Evolutionary conservation across 208 protist genomes (phyloP).

Genomic region (Leishmania amazonensis): DNA sequence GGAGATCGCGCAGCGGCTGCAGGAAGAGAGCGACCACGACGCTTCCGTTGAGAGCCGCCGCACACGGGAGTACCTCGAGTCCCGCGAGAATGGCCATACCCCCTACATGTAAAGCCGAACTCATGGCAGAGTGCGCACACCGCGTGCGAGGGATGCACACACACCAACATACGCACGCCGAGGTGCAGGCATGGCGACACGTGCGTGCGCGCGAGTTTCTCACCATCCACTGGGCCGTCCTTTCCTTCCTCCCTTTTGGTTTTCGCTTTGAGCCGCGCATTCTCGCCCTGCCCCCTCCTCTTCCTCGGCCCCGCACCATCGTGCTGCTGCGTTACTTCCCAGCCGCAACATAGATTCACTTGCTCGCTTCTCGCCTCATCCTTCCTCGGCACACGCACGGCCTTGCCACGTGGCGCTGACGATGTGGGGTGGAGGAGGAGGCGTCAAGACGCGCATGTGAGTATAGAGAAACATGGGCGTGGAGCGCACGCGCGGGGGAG

Average conservation of each 20-base stretch:
- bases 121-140: background rate
- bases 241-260: background rate
- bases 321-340: background rate
- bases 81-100: slow-evolving; percentile 18
- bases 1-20: slow-evolving; percentile 32
- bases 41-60: background rate
- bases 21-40: background rate
- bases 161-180: background rate
- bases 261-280: background rate
- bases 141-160: background rate
- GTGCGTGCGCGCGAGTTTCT: background rate
- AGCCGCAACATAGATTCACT: background rate
- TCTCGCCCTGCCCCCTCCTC: background rate
- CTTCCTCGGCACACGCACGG: background rate
- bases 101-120: slow-evolving; percentile 21
- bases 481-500: background rate
- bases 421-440: background rate
- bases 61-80: slow-evolving; percentile 25
- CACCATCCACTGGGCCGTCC: background rate
- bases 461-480: background rate
- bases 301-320: background rate
- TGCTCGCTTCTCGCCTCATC: background rate
- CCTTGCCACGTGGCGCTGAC: background rate
- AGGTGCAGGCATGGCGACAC: background rate
- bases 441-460: background rate